Evolutionary conservation across 2,329 filamentous ascomycete genomes (phyloP).

Genomic region (Epichloe brachyelytri): DNA sequence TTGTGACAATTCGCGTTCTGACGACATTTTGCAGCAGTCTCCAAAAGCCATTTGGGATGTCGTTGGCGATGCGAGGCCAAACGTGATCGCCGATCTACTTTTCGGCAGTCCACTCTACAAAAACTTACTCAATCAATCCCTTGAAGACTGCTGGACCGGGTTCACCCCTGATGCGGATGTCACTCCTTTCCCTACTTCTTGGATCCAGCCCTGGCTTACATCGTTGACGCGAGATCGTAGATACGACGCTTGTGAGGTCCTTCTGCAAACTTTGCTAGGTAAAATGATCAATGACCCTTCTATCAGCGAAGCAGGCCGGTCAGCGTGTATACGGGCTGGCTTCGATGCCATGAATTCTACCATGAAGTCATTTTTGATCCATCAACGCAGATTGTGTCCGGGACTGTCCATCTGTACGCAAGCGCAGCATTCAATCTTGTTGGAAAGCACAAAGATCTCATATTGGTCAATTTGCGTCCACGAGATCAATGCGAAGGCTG

Average conservation of each 20-base stretch:
- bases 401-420: constrained; percentile 46
- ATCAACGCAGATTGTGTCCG: constrained; percentile 29
- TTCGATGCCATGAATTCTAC: constrained; percentile 46
- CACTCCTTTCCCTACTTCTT: constrained; percentile 56
- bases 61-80: constrained; percentile 67
- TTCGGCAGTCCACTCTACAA: constrained; percentile 59
- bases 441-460: constrained; percentile 47
- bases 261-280: constrained; percentile 62
- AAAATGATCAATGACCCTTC: constrained; percentile 41
- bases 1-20: constrained; percentile 58
- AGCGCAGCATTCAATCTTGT: constrained; percentile 54
- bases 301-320: constrained; percentile 44
- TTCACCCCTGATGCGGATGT: constrained; percentile 32
- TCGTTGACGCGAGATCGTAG: constrained; percentile 67
- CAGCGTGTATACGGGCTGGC: constrained; percentile 51
- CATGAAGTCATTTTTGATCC: constrained; percentile 40
- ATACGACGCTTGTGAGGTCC: constrained; percentile 66
- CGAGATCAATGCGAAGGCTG: constrained; percentile 19
- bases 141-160: constrained; percentile 29
- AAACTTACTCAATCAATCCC: constrained; percentile 46
- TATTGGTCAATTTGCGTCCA: constrained; percentile 28
- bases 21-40: constrained; percentile 61
- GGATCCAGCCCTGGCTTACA: constrained; percentile 64
- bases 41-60: constrained; percentile 79
- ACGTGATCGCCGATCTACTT: constrained; percentile 71